Conservation (phyloP, 2,329 filamentous ascomycete genomes). For the Colletotrichum viniferum region DNA sequence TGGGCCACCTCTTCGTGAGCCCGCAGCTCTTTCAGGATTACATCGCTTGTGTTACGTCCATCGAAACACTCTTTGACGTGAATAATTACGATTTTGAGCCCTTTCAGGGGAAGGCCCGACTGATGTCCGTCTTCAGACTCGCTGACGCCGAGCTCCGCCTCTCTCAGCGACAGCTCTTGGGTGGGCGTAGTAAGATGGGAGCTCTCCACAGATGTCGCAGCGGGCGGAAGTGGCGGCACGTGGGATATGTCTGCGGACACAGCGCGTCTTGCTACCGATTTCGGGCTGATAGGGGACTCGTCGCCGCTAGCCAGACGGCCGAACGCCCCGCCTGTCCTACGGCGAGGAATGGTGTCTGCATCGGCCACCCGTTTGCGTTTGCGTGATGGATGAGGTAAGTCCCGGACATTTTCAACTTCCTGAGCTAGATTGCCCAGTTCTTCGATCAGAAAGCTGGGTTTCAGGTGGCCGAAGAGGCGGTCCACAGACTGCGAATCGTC, state of each 20-base stretch:
- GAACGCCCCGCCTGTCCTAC: constrained; percentile 15
- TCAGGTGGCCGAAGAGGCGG: constrained; percentile 86
- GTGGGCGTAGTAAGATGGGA: constrained; percentile 54
- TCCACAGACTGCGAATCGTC: constrained; percentile 79
- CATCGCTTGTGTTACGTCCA: constrained; percentile 65
- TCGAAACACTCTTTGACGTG: constrained; percentile 93
- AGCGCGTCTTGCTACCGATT: constrained; percentile 36
- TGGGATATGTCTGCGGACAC: constrained; percentile 38
- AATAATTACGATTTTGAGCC: constrained; percentile 84
- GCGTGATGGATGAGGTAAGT: constrained; percentile 42
- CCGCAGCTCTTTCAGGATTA: constrained; percentile 72
- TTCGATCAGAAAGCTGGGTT: constrained; percentile 79
- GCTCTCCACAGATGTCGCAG: constrained; percentile 27
- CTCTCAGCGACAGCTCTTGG: constrained; percentile 47
- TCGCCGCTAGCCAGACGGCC: constrained; percentile 22
- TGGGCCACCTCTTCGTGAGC: constrained; percentile 68
- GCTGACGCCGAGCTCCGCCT: constrained; percentile 31
- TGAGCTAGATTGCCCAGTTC: constrained; percentile 76
- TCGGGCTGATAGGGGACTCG: constrained; percentile 59
- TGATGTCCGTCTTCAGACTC: constrained; percentile 11
- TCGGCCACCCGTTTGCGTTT: constrained; percentile 67
- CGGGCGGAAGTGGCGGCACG: constrained; percentile 48
- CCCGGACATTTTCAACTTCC: constrained; percentile 65
- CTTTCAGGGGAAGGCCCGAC: constrained; percentile 60
- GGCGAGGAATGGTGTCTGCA: constrained; percentile 32